Percentiles rank a stretch among this genome's conserved stretches.
phyloP scores from a whole-genome alignment of 139 green algal species.

The Tetraselmis chui region DNA sequence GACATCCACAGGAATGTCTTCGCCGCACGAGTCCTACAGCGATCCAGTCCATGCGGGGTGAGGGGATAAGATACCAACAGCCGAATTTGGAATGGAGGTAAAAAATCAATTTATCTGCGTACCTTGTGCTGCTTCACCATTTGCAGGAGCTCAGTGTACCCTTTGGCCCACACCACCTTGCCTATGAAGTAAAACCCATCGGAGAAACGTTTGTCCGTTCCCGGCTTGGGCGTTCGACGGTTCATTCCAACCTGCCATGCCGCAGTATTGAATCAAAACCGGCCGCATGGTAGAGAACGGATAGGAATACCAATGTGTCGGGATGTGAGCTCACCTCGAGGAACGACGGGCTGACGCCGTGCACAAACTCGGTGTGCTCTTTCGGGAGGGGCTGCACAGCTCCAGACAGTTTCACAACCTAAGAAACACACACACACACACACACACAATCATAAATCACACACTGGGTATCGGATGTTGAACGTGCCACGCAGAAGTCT shows the following conservation, averaged over 20 bases:
- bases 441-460: no score
- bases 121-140: conserved; percentile 52
- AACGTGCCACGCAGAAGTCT: no score
- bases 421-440: background rate
- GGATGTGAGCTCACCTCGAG: conserved; percentile 55
- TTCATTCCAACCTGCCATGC: background rate
- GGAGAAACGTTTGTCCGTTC: conserved; percentile 24
- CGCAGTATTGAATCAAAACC: no score
- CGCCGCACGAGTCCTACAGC: conserved; percentile 11
- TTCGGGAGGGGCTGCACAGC: conserved; percentile 90
- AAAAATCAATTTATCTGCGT: no score
- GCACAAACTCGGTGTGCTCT: conserved; percentile 85
- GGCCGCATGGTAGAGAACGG: no score
- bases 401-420: conserved; percentile 91
- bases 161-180: conserved; percentile 94
- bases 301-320: no score
- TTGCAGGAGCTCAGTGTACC: conserved; percentile 95
- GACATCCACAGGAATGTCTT: conserved; percentile 73
- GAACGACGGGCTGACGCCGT: conserved; percentile 89
- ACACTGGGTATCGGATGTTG: no score
- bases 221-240: no score
- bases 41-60: no score
- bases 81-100: no score
- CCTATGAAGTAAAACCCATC: conserved; percentile 95
- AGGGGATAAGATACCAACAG: no score